Evolutionary conservation across 768 basidiomycete genomes (phyloP), one percentile per base, ranked within the genome.

Genomic region (Phlebiopsis gigantea): DNA sequence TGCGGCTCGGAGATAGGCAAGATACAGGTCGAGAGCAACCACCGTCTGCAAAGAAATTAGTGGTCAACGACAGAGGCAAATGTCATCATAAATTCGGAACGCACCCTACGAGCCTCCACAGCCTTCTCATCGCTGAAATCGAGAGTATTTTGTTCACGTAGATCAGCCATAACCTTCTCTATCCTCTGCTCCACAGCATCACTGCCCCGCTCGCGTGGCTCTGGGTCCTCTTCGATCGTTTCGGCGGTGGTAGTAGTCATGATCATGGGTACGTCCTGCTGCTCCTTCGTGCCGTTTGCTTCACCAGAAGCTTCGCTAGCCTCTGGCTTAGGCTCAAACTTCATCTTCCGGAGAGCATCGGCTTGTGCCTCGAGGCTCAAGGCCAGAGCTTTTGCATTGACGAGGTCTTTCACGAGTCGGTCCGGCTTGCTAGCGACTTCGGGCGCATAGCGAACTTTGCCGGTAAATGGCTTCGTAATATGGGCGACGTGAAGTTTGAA

Each of bases 401-500:
- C 81, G 5, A 93, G 76, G 68, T 98, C 96, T 65, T 87, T 90
- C 58, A 78, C 79, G 63, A 98, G 74, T 48, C 95, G 80, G 22
- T 90, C 88, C 17, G 90, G 87, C 55, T 81, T 80, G 69, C 85
- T 90, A 21, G 92, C 85, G 21, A 88, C 80, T 64, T 92, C 85
- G 22, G 95, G 93, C 4, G 95, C 82, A 64, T 83, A 84, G 46
- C 93, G 87, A 56, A 91, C 73, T 61, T 86, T 79, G 65, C 87
- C 88, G 56, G 84, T 79, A 72, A 89, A 90, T 28, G 91, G 87
- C 61, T 82, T 85, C 47, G 80, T 76, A 66, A 84, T 89, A 68
- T 90, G 91, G 30, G 88, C 83, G 64, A 94, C 88, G 71, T 96
- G 93, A 50, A 97, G 76, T 66, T 93, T 95, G 78, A 98, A 97